These are phyloP conservation scores for Dothiorella sarmentorum DNA, from an alignment of 2,329 filamentous ascomycete genomes.

Conservation along the genomic window DNA sequence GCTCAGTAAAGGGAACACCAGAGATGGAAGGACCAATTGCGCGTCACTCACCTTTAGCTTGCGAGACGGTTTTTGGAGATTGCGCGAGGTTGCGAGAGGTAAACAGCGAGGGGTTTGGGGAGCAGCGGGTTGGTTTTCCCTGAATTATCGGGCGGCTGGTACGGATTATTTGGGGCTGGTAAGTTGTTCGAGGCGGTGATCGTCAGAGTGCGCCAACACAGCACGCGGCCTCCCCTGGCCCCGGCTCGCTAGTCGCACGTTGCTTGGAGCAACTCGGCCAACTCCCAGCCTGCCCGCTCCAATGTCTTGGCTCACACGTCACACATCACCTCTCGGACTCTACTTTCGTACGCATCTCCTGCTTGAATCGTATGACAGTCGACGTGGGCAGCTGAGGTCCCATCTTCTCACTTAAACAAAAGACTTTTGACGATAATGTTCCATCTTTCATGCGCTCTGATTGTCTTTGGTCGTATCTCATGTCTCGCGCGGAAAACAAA, in stretches of 20 bases:
- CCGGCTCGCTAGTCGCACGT: background rate
- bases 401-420: background rate
- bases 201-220: background rate
- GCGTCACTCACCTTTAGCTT: background rate
- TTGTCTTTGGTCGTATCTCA: background rate
- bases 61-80: background rate
- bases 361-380: no score
- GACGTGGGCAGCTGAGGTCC: background rate
- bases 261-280: conserved; percentile 13
- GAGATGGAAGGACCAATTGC: background rate
- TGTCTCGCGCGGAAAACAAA: background rate
- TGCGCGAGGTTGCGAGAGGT: background rate
- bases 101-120: background rate
- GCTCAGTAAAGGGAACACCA: background rate
- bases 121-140: background rate
- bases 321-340: no score
- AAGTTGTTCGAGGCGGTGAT: background rate
- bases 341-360: background rate
- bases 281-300: background rate
- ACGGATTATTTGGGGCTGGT: background rate
- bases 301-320: conserved; percentile 2
- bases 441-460: background rate
- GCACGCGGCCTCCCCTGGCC: conserved; percentile 2
- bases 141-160: conserved; percentile 14
- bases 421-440: no score